Base-by-base conservation (phyloP, 352 stramenopile species). In the Pythium myriotylum region DNA sequence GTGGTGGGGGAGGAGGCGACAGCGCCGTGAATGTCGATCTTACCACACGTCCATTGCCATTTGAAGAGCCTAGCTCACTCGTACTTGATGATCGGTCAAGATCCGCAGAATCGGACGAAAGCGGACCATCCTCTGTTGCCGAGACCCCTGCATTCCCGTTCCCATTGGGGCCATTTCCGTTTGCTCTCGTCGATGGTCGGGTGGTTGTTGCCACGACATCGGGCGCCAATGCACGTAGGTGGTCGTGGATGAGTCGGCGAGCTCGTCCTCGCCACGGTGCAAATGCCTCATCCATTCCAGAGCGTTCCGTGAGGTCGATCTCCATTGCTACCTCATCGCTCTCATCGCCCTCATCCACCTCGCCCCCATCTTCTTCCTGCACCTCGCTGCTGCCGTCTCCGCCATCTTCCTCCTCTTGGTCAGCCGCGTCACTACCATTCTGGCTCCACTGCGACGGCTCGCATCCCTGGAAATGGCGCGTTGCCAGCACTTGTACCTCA, bases 401-500 rank as follows among this genome's bases (percentile, higher is more conserved):
- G 47, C 23, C 27, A 12, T 61, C 32, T 0, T 53, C 63, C 2
- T 61, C 20, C 16, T 65, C 43, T 45, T 70, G 41, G 23, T 53
- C 35, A 16, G 49, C 41, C 22, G 53, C 33, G 2, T 59, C 42
- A 5, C 54, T 42, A 26, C 20, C 58, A 46, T 58, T 24, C 10
- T 63, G 29, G 56, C 56, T n/a, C 26, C 24, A 8, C 33, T 32
- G 24, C 27, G 58, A 33, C 39, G 22, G 51, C 51, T 26, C 22
- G 46, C 35, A 9, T 37, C 35, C 3, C 27, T 66, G 59, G 51
- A 66, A 60, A 39, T 42, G 14, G 8, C 33, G 40, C 27, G 77
- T 84, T 12, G 80, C 65, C 27, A 87, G 16, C 46, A 87, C 63
- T 26, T 73, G 74, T 43, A 70, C 72, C 68, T 89, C 79, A 41